These are phyloP conservation scores for Erodium moschatum DNA, from an alignment of 441 rosid species.

Conservation along the genomic window DNA sequence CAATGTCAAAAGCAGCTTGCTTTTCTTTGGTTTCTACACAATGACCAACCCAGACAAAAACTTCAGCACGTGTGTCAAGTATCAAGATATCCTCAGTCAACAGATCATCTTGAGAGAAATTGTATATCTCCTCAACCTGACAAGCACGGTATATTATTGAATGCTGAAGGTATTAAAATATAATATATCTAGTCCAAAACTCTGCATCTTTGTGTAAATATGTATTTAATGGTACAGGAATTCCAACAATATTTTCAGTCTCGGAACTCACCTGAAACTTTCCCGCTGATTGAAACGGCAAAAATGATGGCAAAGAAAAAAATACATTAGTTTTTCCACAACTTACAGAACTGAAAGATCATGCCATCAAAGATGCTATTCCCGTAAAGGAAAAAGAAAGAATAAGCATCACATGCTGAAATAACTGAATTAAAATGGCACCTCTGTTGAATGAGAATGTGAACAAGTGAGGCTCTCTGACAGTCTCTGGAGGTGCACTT, in stretches of 20 bases:
- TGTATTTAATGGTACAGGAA: conserved; percentile 12
- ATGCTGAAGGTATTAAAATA: not conserved
- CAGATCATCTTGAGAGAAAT: conserved; percentile 88
- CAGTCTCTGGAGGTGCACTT: conserved; percentile 48
- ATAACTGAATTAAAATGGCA: conserved; percentile 23
- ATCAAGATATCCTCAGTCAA: conserved; percentile 85
- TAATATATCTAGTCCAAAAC: not conserved
- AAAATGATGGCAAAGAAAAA: conserved; percentile 32
- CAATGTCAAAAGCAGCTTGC: conserved; percentile 81
- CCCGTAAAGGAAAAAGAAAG: not conserved
- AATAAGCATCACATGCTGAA: conserved; percentile 13
- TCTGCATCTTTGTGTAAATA: conserved; percentile 3
- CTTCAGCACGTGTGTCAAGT: conserved; percentile 92
- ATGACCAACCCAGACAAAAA: conserved; percentile 94
- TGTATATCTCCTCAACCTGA: conserved; percentile 86
- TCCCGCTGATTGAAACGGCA: conserved; percentile 50
- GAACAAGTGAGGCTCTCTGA: conserved; percentile 84
- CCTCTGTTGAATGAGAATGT: conserved; percentile 63
- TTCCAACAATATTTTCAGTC: conserved; percentile 19
- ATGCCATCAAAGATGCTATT: not conserved
- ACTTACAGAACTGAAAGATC: not conserved
- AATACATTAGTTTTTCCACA: conserved; percentile 10
- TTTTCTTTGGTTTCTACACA: conserved; percentile 75
- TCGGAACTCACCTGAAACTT: conserved; percentile 75
- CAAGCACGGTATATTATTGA: conserved; percentile 20